Evolutionary conservation across 129 eudicot genomes (phyloP), one percentile per base, ranked within the genome.

Genomic region (Flaveria trinervia): DNA sequence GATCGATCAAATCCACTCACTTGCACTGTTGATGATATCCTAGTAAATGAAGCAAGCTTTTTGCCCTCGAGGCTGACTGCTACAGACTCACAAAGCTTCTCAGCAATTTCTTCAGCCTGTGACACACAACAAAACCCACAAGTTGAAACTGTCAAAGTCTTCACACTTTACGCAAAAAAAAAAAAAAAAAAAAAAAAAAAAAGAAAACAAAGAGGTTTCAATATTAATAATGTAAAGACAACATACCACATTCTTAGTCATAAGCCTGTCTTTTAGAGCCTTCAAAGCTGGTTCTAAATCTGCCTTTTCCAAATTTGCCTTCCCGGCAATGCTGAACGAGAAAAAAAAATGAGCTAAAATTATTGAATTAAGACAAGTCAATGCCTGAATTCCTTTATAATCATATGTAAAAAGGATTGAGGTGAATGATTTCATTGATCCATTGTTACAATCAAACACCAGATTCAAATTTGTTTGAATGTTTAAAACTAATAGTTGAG

Each of bases 211-310:
- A 56, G 2, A 73, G 66, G 25, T 33, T 33, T 33, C 15, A 1
- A 26, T 3, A 26, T 26, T 26, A 26, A 26, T 26, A 26, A 26
- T 3, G 73, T 23, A 55, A 43, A 33, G 60, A 54, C 14, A 54
- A 56, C 98, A 76, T 90, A 90, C 98, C 96, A 94, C 98, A 81
- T 94, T 94, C 89, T 94, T 94, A 39, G 96, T 91, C 98, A 94
- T 94, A 14, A 94, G 90, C 85, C 96, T 89, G 79, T 94, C 98
- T 83, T 94, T 94, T 43, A 94, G 90, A 84, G 97, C 97, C 85
- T 86, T 89, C 76, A 94, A 75, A 77, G 98, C 98, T 79, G 97
- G 98, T 86, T 94, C 96, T 7, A 94, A 83, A 75, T 94, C 98
- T 69, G 86, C 87, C 80, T 91, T 91, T 49, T 94, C 98, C 92